Evolutionary conservation across 805 yeast genomes (phyloP), one percentile per base, ranked within the genome.

Genomic region (Wickerhamiella qilinensis): DNA sequence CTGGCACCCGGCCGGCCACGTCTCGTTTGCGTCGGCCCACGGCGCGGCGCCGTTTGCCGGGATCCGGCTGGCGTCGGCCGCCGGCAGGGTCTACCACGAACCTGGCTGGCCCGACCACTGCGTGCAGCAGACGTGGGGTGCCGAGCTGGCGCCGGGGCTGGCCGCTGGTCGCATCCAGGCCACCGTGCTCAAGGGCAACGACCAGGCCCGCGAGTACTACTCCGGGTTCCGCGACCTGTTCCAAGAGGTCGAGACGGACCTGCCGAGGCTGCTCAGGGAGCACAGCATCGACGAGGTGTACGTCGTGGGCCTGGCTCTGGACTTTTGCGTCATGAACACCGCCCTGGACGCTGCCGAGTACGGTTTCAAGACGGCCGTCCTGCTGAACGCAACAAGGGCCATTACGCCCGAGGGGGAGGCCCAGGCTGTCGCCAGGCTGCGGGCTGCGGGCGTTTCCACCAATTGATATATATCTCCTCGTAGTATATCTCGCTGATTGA

Each of bases 61-160:
- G 1, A 46, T 71, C 30, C 59, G 52, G 15, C 21, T 25, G 24
- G 14, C 4, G 2, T 1, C 33, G 4, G 19, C n/a, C 24, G 3
- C 18, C 20, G 22, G 39, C 20, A 16, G 12, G 12, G 72, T 77
- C 51, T 37, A 49, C 1, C 71, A 75, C 36, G 43, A 45, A 31
- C 46, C 51, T 53, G 12, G 64, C 3, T 86, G 96, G 96, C 96
- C 97, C 0, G 86, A 71, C 39, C 97, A 86, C 54, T 86, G 96
- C 56, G 71, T 86, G 14, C 86, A 82, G 50, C 64, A 67, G 37
- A 65, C 85, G 0, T 36, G 46, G 4, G 97, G 96, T 1, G 68
- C 86, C 0, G 64, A 67, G 28, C 63, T 80, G 25, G 80, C 82
- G 4, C 46, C 56, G 0, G 70, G 62, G 43, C 63, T 84, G 38